Evolutionary conservation across 495 filamentous ascomycete genomes (phyloP).

Genomic region (Penicillium egyptiacum): DNA sequence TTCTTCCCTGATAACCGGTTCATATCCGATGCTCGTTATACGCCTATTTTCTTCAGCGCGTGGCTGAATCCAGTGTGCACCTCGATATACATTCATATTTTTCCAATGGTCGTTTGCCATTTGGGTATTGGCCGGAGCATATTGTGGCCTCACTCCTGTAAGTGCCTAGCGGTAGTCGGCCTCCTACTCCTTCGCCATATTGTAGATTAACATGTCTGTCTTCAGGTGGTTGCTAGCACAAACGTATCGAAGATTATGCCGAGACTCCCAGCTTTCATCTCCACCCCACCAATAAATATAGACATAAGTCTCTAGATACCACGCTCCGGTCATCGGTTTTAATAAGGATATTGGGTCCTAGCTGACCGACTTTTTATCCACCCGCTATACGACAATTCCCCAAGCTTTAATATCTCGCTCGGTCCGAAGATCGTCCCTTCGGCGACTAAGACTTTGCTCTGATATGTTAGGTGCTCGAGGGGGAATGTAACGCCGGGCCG

Average conservation of each 20-base stretch:
- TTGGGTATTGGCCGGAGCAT: neutral
- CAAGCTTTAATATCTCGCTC: neutral
- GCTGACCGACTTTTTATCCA: neutral
- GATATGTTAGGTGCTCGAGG: slow-evolving; percentile 1
- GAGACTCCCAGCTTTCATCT: neutral
- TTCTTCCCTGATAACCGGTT: neutral
- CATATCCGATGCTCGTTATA: neutral
- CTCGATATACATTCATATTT: slow-evolving; percentile 1
- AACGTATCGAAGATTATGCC: neutral
- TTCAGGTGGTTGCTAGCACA: neutral
- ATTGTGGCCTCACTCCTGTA: neutral
- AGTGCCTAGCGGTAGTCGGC: neutral
- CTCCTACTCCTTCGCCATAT: slow-evolving; percentile 2
- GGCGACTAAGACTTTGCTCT: neutral
- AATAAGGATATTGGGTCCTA: slow-evolving; percentile 5
- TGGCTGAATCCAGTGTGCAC: slow-evolving; percentile 1
- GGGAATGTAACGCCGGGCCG: neutral
- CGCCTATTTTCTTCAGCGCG: neutral
- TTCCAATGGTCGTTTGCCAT: neutral
- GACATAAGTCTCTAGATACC: slow-evolving; percentile 1
- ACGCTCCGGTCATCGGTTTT: neutral
- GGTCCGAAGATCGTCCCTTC: neutral
- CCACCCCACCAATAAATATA: neutral
- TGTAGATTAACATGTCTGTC: slow-evolving; percentile 4
- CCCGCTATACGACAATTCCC: neutral